These are phyloP conservation scores for Endothia cerciana DNA, from an alignment of 2,329 filamentous ascomycete species.

Conservation along the genomic window DNA sequence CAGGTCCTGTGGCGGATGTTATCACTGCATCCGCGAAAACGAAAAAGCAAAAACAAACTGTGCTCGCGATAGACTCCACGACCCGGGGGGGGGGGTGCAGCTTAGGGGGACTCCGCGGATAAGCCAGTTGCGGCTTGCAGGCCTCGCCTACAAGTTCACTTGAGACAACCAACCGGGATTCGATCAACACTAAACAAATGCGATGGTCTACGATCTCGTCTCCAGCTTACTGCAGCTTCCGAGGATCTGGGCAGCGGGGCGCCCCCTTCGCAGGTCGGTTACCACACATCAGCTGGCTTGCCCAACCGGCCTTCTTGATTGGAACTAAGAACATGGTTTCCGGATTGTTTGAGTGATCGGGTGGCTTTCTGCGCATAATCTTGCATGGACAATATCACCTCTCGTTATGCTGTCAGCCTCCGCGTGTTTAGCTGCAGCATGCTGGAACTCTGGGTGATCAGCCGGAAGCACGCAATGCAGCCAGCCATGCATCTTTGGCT, in stretches of 20 bases:
- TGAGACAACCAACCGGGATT: neutral
- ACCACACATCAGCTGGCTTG: neutral
- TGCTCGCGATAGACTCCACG: neutral
- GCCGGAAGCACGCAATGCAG: neutral
- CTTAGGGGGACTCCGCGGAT: neutral
- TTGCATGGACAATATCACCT: slow-evolving; percentile 4
- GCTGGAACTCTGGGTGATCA: neutral
- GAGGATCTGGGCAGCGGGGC: neutral
- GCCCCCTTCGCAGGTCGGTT: neutral
- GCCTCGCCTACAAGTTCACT: neutral
- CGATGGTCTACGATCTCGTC: neutral
- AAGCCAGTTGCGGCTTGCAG: neutral
- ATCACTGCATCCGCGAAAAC: slow-evolving; percentile 8
- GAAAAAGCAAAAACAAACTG: slow-evolving; percentile 9
- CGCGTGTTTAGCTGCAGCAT: slow-evolving; percentile 2
- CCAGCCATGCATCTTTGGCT: neutral
- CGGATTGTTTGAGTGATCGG: neutral
- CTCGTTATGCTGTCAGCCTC: slow-evolving; percentile 4
- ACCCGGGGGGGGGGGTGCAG: neutral
- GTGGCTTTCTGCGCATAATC: slow-evolving; percentile 16
- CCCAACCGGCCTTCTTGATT: neutral
- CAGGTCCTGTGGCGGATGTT: neutral
- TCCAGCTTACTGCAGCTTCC: neutral
- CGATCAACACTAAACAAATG: neutral
- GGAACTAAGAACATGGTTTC: neutral